phyloP scores from a whole-genome alignment of 805 yeast genomes.

The Metschnikowia arizonensis region DNA sequence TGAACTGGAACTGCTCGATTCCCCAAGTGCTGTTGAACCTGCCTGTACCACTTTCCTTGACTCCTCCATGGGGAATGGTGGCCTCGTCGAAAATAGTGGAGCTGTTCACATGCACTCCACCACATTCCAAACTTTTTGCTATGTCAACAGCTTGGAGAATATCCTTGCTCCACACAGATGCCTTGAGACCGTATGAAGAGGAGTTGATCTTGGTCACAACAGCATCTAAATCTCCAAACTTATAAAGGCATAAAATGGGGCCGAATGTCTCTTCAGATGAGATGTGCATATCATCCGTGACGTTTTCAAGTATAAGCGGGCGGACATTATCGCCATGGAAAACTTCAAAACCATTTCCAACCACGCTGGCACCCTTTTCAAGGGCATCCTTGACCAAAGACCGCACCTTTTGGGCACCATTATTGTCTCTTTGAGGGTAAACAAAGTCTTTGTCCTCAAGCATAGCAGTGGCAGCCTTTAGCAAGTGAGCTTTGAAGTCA shows the following conservation, averaged over 20 bases:
- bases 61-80: conserved; percentile 44
- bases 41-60: conserved; percentile 38
- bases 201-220: conserved; percentile 8
- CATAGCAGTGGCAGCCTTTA: conserved; percentile 14
- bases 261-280: conserved; percentile 39
- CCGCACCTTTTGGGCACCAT: conserved; percentile 21
- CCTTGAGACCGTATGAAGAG: conserved; percentile 35
- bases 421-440: conserved; percentile 28
- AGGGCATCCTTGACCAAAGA: conserved; percentile 35
- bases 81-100: conserved; percentile 34
- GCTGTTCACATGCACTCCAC: conserved; percentile 39
- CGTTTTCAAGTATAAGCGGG: conserved; percentile 33
- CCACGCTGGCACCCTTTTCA: conserved; percentile 31
- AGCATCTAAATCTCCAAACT: conserved; percentile 19
- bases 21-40: conserved; percentile 43
- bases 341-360: conserved; percentile 4
- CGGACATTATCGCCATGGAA: neutral
- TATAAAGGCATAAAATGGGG: conserved; percentile 34
- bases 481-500: conserved; percentile 21
- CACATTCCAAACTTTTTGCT: conserved; percentile 35
- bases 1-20: conserved; percentile 35
- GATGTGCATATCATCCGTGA: conserved; percentile 28
- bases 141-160: conserved; percentile 29
- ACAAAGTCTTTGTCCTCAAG: conserved; percentile 19
- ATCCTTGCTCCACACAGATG: conserved; percentile 41